Base-by-base conservation (phyloP, 164 flowering plant species). In the Kingdonia uniflora region DNA sequence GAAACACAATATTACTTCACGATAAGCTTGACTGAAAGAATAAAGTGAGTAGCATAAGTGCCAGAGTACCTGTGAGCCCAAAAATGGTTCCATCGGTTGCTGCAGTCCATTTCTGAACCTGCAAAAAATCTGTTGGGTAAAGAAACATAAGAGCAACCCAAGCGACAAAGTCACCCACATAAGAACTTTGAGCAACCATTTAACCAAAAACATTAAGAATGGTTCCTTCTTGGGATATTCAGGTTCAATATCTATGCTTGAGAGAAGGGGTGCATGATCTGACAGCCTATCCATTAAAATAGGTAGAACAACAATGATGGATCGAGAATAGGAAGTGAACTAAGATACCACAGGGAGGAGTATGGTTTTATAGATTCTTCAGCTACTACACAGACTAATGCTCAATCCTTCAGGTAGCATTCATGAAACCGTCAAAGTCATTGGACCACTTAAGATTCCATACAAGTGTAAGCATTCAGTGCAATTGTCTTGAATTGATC, bases 111-210 rank as follows among this genome's bases (percentile, higher is more conserved):
- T 65, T 71, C 46, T 1, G 5, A 26, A 46, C 49, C 17, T 19
- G 38, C 24, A 58, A 65, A 15, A 65, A 60, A 22, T 72, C 60
- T 20, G 74, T 29, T 2, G 97, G 97, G 41, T 46, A 67, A 33
- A 80, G 56, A 56, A 87, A 78, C n/a, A 81, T 68, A 15, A 81
- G 14, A 45, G 72, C 58, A 61, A 66, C 68, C 97, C 95, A 91
- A 1, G 62, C 39, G 51, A 80, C 7, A 87, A 78, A 41, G 78
- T 20, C 14, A 48, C 70, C 91, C 85, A 83, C 72, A 87, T 80
- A 14, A 68, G 20, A 59, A 60, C 10, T 61, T 65, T 82, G 55
- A 91, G 70, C 52, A 62, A 48, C 85, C 82, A 72, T 77, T 72
- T 78, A 1, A 57, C 42, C 0, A 53, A 56, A 23, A 69, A 20